Conservation (phyloP, 371 early-diverging fungal genomes). For the Apophysomyces ossiformis region DNA sequence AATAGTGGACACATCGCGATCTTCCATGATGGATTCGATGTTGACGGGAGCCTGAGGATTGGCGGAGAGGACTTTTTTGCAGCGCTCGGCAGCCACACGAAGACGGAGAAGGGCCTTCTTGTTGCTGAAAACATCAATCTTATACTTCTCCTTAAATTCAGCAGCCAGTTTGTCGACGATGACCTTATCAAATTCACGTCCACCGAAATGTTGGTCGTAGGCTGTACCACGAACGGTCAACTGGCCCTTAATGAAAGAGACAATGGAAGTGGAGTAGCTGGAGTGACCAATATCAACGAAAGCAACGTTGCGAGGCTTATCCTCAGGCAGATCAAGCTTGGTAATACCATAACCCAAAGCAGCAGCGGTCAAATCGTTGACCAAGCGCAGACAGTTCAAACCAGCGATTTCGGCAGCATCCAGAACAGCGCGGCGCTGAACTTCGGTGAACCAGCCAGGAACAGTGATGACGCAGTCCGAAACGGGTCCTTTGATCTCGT, state of each 20-base stretch:
- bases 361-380: slow-evolving; percentile 94
- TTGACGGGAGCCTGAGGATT: slow-evolving; percentile 90
- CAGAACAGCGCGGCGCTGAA: slow-evolving; percentile 88
- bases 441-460: slow-evolving; percentile 95
- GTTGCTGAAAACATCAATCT: slow-evolving; percentile 89
- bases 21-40: slow-evolving; percentile 95
- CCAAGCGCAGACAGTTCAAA: slow-evolving; percentile 89
- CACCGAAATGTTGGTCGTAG: slow-evolving; percentile 93
- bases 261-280: slow-evolving; percentile 87
- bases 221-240: slow-evolving; percentile 89
- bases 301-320: slow-evolving; percentile 90
- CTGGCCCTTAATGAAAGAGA: slow-evolving; percentile 94
- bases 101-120: slow-evolving; percentile 93
- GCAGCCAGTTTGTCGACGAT: slow-evolving; percentile 84
- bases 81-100: slow-evolving; percentile 90
- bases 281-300: slow-evolving; percentile 97
- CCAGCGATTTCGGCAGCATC: slow-evolving; percentile 92
- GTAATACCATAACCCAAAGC: slow-evolving; percentile 98
- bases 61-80: slow-evolving; percentile 96
- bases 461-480: slow-evolving; percentile 95
- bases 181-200: slow-evolving; percentile 93
- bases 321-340: slow-evolving; percentile 95
- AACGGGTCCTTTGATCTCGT: slow-evolving; percentile 84
- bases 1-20: slow-evolving; percentile 86
- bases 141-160: slow-evolving; percentile 93